A percentile compares a stretch with the other conserved stretches of the same genome.
Evolutionary conservation across 257 asterid genomes (phyloP).

Genomic region (Jaltomata sinuosa): DNA sequence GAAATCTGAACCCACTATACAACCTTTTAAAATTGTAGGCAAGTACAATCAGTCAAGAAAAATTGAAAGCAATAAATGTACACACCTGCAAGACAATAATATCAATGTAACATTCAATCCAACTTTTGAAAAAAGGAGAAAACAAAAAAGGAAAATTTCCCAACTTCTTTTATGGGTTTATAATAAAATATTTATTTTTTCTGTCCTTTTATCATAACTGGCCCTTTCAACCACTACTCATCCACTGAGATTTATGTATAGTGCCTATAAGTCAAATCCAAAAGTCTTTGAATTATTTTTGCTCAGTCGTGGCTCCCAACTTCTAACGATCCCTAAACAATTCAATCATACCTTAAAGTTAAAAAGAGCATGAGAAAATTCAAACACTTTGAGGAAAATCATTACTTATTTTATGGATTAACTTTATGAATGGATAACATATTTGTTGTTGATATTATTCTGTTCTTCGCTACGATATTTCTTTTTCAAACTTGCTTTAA

Average conservation of each 20-base stretch:
- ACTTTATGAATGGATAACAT: not conserved
- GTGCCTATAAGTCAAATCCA: slow-evolving; percentile 25
- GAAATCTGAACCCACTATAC: not conserved
- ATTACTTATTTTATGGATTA: not conserved
- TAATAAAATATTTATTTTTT: not conserved
- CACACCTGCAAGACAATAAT: not conserved
- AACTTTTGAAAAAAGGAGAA: not conserved
- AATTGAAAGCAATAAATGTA: not conserved
- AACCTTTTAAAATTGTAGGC: not conserved
- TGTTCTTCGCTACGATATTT: not conserved
- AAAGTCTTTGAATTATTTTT: slow-evolving; percentile 21
- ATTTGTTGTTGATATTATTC: not conserved
- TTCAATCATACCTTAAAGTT: not conserved
- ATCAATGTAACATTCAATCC: not conserved
- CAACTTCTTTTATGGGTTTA: not conserved
- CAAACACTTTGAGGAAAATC: slow-evolving; percentile 1
- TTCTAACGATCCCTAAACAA: no score
- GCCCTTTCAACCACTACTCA: slow-evolving; percentile 32
- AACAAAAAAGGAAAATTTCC: not conserved
- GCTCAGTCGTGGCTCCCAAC: slow-evolving; percentile 9
- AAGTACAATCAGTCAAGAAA: not conserved
- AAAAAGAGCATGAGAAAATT: slow-evolving; percentile 13
- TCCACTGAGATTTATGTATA: slow-evolving; percentile 50
- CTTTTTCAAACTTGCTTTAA: not conserved
- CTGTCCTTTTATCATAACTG: not conserved